Evolutionary conservation across 179 eudicot genomes (phyloP), one percentile per base, ranked within the genome.

Genomic region (Amaranthus tricolor): DNA sequence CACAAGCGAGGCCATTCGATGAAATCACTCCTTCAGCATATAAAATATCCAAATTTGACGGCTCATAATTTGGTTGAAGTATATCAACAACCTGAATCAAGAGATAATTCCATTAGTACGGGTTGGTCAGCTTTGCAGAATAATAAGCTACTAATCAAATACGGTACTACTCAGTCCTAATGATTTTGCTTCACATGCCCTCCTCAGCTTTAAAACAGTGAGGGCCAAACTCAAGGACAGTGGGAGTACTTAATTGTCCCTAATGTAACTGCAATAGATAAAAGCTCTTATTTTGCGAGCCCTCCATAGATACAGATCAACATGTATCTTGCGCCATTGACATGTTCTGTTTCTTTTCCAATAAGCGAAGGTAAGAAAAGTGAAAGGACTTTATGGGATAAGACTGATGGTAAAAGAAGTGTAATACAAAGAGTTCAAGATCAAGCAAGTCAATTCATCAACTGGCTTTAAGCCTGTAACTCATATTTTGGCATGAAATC

Each of bases 1-100:
- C 84, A 80, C 88, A 86, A 31, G 99, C 84, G 75, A 96, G 94
- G 74, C 98, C 97, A 84, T 96, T 96, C 12, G 97, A 88, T 66
- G 98, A 91, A 56, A 89, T 90, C 81, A 96, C 86, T 62, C 93
- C 94, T 83, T 96, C 99, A 5, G 99, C 98, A 84, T 96, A 88
- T 15, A 96, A 77, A 65, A 96, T 91, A 74, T 96, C 99, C 78
- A 84, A 70, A 84, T 91, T 92, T 44, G 97, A 89, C 20, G 99
- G 99, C 78, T 74, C 88, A 77, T 96, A 96, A 73, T 96, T 97
- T 61, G 92, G 85, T 79, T 85, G 90, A 75, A 89, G 80, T 69
- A 96, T 83, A 69, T 96, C 92, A 70, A 88, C 94, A 66, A 86
- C 96, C 99, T 96, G 88, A 55, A 80, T 52, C 81, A 68, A 73